Evolutionary conservation across 163 green algal genomes (phyloP).

Genomic region (Coccomyxa subellipsoidea): DNA sequence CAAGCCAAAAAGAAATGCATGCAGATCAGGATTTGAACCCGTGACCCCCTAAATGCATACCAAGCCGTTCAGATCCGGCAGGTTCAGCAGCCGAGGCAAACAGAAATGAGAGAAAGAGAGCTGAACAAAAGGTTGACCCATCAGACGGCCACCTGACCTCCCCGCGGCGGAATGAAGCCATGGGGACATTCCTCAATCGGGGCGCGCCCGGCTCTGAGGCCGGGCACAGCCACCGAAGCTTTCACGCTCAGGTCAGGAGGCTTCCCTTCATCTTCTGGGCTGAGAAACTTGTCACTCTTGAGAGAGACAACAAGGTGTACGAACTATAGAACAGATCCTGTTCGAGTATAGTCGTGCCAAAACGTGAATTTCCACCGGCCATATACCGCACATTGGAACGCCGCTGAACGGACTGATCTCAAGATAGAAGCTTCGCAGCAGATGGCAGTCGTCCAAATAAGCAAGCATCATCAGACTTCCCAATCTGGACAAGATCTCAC

Average conservation of each 20-base stretch:
- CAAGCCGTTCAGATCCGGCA: too few relatives aligned
- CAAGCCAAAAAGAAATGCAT: neutral
- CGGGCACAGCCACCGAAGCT: slow-evolving; percentile 15
- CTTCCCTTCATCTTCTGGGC: slow-evolving; percentile 46
- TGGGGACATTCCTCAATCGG: neutral
- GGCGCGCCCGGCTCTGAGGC: slow-evolving; percentile 26
- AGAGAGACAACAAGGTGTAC: slow-evolving; percentile 58
- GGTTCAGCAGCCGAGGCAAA: too few relatives aligned
- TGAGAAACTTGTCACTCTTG: slow-evolving; percentile 63
- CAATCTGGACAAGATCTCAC: too few relatives aligned
- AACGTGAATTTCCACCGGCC: neutral
- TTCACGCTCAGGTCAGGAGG: slow-evolving; percentile 29
- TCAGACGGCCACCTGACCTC: neutral
- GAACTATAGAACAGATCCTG: slow-evolving; percentile 76
- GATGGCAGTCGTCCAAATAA: neutral
- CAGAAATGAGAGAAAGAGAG: neutral
- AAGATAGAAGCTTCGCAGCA: neutral
- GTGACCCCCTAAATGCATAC: too few relatives aligned
- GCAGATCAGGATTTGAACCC: neutral
- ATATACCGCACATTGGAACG: neutral
- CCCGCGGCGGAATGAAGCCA: neutral
- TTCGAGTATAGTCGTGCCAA: slow-evolving; percentile 64
- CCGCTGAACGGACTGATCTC: too few relatives aligned
- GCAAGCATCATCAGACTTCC: neutral
- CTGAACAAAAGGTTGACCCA: too few relatives aligned